Base-by-base conservation (phyloP, 1,139 yeast genomes). In the Yarrowia galli region DNA sequence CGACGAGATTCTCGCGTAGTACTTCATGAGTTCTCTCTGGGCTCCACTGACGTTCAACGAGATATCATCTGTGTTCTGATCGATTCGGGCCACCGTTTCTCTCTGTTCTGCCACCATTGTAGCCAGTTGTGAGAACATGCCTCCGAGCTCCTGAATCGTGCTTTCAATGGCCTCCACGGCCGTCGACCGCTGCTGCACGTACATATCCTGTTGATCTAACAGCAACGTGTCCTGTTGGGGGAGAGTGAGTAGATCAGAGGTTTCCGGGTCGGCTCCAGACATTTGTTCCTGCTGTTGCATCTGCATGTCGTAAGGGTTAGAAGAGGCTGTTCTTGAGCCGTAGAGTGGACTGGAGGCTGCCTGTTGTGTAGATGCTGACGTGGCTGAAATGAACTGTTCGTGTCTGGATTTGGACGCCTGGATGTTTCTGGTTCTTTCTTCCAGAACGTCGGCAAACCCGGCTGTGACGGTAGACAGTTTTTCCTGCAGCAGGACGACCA, bases 91-190 rank as follows among this genome's bases (percentile, higher is more conserved):
- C 69, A 95, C 95, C 35, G 89, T 91, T 74, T 95, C 99, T 54
- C 98, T 96, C 79, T 95, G 99, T 78, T 96, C 99, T 70, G 92
- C 93, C 15, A 95, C 98, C 98, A 95, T 93, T 1, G 97, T 90
- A 3, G 98, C 97, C 74, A 95, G 83, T 78, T 95, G 99, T 73
- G 91, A 96, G 80, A 96, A 95, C 71, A 95, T 84, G 68, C 91
- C 91, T 38, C 99, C 99, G 56, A 95, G 97, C 78, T 95, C 99
- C 75, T 93, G 96, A 70, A 95, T 95, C 0, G 99, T 95, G 28
- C 93, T 85, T 76, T 95, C 99, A 67, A 95, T 95, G 2, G 97
- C 92, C 76, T 95, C 98, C 64, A 95, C 98, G 0, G 99, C 99
- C 56, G 88, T 80, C 73, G 88, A 89, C 74, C 99, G 85, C 74